Evolutionary conservation across 495 filamentous ascomycete species (phyloP).

Genomic region (Bacidia gigantensis): DNA sequence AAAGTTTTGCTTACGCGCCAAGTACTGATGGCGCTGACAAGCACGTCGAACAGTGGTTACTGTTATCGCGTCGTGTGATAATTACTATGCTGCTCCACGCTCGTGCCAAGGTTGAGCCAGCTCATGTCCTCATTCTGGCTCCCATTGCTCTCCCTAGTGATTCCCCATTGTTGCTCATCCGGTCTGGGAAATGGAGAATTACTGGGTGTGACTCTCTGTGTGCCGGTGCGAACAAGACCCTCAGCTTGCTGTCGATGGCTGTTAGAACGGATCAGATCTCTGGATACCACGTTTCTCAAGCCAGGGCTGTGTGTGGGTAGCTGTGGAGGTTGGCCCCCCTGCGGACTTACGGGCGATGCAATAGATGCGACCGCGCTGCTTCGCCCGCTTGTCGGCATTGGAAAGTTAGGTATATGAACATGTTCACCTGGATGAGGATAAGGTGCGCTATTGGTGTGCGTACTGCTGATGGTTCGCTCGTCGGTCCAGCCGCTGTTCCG

Average conservation of each 20-base stretch:
- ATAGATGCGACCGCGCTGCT: conserved; percentile 2
- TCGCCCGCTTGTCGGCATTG: conserved; percentile 8
- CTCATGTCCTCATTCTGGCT: conserved; percentile 46
- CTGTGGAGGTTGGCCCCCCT: not conserved
- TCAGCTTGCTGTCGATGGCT: conserved; percentile 1
- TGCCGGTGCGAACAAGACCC: conserved; percentile 6
- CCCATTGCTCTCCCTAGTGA: conserved; percentile 11
- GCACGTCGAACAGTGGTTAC: not conserved
- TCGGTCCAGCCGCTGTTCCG: conserved; percentile 12
- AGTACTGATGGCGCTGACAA: not conserved
- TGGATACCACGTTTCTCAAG: conserved; percentile 13
- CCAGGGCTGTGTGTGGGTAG: conserved; percentile 2
- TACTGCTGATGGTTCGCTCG: conserved; percentile 11
- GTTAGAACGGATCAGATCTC: conserved; percentile 11
- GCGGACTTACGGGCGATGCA: not conserved
- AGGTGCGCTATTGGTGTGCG: conserved; percentile 11
- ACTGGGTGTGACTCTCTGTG: conserved; percentile 1
- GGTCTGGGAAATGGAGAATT: conserved; percentile 4
- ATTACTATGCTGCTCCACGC: conserved; percentile 6
- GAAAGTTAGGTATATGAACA: conserved; percentile 19
- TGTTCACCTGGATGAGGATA: conserved; percentile 19
- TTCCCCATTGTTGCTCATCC: conserved; percentile 5
- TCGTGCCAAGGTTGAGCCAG: conserved; percentile 51
- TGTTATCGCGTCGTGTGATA: not conserved
- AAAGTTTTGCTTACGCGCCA: not conserved